Evolutionary conservation across 176 grass and related monocot species (phyloP), one percentile per base, ranked within the genome.

Genomic region (Oryza brachyantha): DNA sequence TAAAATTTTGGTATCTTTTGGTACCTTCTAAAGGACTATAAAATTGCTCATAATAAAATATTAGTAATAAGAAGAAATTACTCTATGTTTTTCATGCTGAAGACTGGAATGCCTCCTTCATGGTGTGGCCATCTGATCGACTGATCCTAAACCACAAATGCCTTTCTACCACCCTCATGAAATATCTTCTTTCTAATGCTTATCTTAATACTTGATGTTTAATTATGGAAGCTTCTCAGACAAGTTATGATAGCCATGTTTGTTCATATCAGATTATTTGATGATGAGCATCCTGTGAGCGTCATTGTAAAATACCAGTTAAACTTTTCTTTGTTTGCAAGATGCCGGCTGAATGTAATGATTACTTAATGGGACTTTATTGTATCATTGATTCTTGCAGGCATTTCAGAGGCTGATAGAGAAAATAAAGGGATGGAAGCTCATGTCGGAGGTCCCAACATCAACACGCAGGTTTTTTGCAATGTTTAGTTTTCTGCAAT

Each of bases 361-460:
- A 57, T 24, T 41, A 27, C 75, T 40, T 10, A 25, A 50, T 78
- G 62, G 65, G n/a, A 26, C 48, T 34, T 4, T 36, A 79, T 68
- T 68, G 34, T 40, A 41, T 66, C 21, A 14, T 12, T 81, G 9
- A 71, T 76, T 76, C 31, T 76, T 76, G 63, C 73, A 86, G 78
- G 84, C 72, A 55, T 86, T 86, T 86, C 41, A 81, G 64, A 82
- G 71, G 41, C 13, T 87, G 57, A 36, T 77, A 58, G 64, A 87
- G 43, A 43, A 87, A 66, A 66, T 72, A 45, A 77, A 17, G 58
- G 42, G 66, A 72, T 82, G 85, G 79, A 87, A 87, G 65, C 64
- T 19, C 21, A 64, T 42, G 50, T 82, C 19, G 72, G 52, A 35
- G 31, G 16, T 1, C 27, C 46, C 32, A 77, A 8, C 34, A 25